These are phyloP conservation scores for Pinguiococcus pyrenoidosus DNA, from an alignment of 108 stramenopile genomes.

Conservation along the genomic window DNA sequence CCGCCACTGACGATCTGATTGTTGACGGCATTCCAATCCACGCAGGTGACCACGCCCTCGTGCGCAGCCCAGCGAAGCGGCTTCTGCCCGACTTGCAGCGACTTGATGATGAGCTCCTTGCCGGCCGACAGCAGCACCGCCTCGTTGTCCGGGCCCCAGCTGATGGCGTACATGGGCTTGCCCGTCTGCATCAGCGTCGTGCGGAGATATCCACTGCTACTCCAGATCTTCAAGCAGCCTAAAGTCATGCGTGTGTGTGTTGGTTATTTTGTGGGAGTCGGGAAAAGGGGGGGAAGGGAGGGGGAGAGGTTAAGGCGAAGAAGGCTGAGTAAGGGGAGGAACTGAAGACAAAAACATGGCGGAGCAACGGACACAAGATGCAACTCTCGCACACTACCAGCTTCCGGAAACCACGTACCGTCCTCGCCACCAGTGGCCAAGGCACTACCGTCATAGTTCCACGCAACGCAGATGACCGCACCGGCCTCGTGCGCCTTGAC, in stretches of 20 bases:
- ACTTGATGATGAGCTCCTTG: conserved; percentile 25
- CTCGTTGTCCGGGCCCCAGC: conserved; percentile 42
- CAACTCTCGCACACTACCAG: too few species aligned
- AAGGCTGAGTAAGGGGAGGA: too few species aligned
- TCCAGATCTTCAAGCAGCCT: conserved; percentile 51
- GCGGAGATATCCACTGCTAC: conserved; percentile 44
- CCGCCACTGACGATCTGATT: conserved; percentile 42
- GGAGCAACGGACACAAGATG: too few species aligned
- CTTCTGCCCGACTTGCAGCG: conserved; percentile 26
- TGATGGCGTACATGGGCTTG: conserved; percentile 32
- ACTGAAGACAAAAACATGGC: too few species aligned
- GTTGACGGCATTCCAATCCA: conserved; percentile 41
- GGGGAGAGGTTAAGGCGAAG: too few species aligned
- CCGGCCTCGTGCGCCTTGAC: conserved; percentile 25
- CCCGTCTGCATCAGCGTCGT: conserved; percentile 33
- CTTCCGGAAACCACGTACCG: too few species aligned
- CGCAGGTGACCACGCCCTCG: conserved; percentile 34
- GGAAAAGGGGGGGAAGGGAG: too few species aligned
- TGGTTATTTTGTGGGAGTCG: too few species aligned
- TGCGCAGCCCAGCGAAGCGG: conserved; percentile 38
- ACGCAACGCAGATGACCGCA: conserved; percentile 38
- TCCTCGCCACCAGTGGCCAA: conserved; percentile 51
- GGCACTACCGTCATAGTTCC: conserved; percentile 48
- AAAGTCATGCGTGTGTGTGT: too few species aligned
- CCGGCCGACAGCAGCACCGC: conserved; percentile 29